phyloP scores from a whole-genome alignment of 1,284 basidiomycete species.

The Cryptococcus sp. region DNA sequence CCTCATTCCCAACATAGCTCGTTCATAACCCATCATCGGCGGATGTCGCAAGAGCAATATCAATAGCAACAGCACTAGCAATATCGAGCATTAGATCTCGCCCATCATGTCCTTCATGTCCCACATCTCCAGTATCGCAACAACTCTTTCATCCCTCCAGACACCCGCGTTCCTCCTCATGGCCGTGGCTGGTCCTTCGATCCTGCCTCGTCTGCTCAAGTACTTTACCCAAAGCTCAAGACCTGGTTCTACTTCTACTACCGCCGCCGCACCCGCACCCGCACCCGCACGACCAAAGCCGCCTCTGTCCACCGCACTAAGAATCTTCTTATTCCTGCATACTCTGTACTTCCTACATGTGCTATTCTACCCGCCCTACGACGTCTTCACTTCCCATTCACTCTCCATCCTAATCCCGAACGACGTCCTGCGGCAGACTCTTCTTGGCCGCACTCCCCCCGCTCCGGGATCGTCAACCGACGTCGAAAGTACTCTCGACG shows the following conservation, averaged over 20 bases:
- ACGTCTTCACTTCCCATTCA: conserved; percentile 31
- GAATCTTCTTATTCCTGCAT: conserved; percentile 20
- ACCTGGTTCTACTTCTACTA: background rate
- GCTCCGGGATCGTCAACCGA: too few relatives aligned
- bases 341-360: conserved; percentile 17
- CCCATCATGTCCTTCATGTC: too few relatives aligned
- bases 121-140: too few relatives aligned
- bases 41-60: too few relatives aligned
- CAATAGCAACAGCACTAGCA: too few relatives aligned
- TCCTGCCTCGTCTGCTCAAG: conserved; percentile 19
- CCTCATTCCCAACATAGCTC: too few relatives aligned
- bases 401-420: conserved; percentile 28
- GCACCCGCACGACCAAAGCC: background rate
- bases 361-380: conserved; percentile 32
- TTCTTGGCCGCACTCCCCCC: background rate
- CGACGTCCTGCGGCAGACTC: conserved; percentile 21
- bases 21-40: too few relatives aligned
- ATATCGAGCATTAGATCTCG: too few relatives aligned
- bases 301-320: conserved; percentile 7
- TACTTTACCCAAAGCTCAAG: conserved; percentile 5
- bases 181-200: conserved; percentile 26
- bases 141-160: conserved; percentile 18
- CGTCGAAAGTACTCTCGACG: background rate
- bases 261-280: background rate
- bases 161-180: conserved; percentile 21